Conservation (phyloP, 306 rosid genomes). For the Alnus glutinosa region DNA sequence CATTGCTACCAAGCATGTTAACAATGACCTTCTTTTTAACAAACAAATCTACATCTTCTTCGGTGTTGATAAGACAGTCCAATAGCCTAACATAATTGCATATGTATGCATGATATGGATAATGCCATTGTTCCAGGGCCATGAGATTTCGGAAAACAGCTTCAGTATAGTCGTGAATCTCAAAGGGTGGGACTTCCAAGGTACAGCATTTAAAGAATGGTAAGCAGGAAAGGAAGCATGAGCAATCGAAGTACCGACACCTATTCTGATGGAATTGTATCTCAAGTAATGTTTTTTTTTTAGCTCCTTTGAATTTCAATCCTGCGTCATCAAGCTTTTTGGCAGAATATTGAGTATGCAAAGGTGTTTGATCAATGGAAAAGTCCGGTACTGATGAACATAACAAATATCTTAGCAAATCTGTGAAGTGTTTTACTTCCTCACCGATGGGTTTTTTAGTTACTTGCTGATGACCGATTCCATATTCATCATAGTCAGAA, state of each 20-base stretch:
- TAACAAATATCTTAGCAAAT: neutral
- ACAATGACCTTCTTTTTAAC: conserved; percentile 10
- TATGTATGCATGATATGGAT: conserved; percentile 12
- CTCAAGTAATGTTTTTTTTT: neutral
- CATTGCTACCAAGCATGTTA: conserved; percentile 28
- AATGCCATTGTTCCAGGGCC: conserved; percentile 37
- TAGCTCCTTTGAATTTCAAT: neutral
- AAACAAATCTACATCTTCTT: conserved; percentile 25
- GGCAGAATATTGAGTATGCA: too few relatives aligned
- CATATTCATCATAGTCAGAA: too few relatives aligned
- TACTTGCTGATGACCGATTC: too few relatives aligned
- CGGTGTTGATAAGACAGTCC: conserved; percentile 25
- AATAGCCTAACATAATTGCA: conserved; percentile 28
- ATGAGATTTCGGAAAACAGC: conserved; percentile 26
- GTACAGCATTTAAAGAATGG: neutral
- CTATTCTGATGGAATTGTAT: neutral
- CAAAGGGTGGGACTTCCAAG: conserved; percentile 8
- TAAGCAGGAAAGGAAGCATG: neutral
- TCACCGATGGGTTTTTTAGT: accelerated
- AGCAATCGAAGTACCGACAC: neutral
- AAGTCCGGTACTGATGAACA: too few relatives aligned
- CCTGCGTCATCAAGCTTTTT: conserved; percentile 15
- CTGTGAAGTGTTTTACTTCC: neutral
- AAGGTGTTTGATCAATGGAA: too few relatives aligned
- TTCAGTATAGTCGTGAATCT: neutral